Base-by-base conservation (phyloP, 495 filamentous ascomycete species). In the Venustampulla echinocandica region DNA sequence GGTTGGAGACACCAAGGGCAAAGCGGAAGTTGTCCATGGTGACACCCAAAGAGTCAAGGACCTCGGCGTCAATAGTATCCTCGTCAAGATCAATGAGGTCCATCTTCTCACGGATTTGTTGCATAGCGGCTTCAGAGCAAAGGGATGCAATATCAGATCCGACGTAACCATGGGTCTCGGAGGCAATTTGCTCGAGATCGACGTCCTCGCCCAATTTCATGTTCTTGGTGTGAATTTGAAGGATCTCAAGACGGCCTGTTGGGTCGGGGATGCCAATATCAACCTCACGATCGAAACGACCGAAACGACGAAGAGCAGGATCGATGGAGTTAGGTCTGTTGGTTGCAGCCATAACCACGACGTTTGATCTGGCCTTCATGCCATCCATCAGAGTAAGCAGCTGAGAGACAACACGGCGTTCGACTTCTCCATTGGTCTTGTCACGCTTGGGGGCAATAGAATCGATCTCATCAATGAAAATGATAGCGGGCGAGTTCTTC, bases 91-190 rank as follows among this genome's bases (percentile, higher is more conserved):
- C 92, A 54, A 98, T 98, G 53, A 98, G 80, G 64, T 98, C 92
- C 92, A 98, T 98, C 83, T 98, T 98, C 74, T 98, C 92, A 70
- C 92, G 88, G 63, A 98, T 98, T 70, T 97, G 93, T 69, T 98
- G 93, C 92, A 98, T 97, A 46, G 92, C 92, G 64, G 93, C 92
- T 68, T 98, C 92, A 10, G 92, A 97, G 72, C 92, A 98, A 47
- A 98, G 84, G n/a, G 92, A 94, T 30, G 92, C 92, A 63, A 98
- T 69, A 82, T 98, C 92, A 27, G 92, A 97, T 70, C 92, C 92
- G 64, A 98, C 92, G 58, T 96, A 97, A 72, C 92, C 92, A 71
- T 98, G 92, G 41, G 92, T 98, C 74, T 98, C 93, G 28, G 93
- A 81, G 28, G 92, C 93, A 59, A 98, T 96, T 57, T 87, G 80